Evolutionary conservation across 225 moss, liverwort and hornwort genomes (phyloP).

Genomic region (Antitrichia curtipendula): DNA sequence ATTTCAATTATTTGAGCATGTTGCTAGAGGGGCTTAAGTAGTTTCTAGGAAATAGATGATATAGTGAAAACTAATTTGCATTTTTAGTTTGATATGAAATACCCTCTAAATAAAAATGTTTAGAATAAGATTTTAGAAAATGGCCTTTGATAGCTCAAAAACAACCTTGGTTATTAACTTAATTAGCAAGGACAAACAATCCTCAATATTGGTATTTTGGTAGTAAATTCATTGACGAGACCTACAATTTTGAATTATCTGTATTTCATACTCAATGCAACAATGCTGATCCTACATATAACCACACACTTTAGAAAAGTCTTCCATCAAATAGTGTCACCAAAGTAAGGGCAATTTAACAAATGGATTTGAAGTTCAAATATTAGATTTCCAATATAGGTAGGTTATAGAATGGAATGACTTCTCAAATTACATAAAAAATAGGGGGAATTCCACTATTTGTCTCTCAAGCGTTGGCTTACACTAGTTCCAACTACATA

Average conservation of each 20-base stretch:
- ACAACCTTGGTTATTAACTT: background rate
- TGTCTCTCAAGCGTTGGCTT: fast-evolving
- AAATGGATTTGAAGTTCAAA: background rate
- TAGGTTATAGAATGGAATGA: background rate
- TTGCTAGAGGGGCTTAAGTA: background rate
- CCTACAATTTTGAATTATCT: background rate
- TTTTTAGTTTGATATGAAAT: background rate
- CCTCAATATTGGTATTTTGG: background rate
- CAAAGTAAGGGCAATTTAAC: background rate
- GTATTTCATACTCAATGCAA: background rate
- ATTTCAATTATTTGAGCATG: background rate
- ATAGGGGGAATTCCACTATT: too few relatives aligned
- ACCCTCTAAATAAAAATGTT: background rate
- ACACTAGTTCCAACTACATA: background rate
- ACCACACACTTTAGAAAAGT: background rate
- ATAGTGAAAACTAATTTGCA: background rate
- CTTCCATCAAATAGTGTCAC: too few relatives aligned
- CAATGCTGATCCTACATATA: background rate
- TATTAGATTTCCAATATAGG: background rate
- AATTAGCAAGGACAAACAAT: background rate
- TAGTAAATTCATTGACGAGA: background rate
- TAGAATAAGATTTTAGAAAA: background rate
- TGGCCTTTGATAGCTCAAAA: background rate
- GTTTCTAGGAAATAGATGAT: background rate
- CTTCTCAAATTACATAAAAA: background rate